Percentiles rank a stretch among this genome's conserved stretches.
These are phyloP conservation scores for Mycena kentingensis DNA, from an alignment of 768 basidiomycete species.

Conservation along the genomic window DNA sequence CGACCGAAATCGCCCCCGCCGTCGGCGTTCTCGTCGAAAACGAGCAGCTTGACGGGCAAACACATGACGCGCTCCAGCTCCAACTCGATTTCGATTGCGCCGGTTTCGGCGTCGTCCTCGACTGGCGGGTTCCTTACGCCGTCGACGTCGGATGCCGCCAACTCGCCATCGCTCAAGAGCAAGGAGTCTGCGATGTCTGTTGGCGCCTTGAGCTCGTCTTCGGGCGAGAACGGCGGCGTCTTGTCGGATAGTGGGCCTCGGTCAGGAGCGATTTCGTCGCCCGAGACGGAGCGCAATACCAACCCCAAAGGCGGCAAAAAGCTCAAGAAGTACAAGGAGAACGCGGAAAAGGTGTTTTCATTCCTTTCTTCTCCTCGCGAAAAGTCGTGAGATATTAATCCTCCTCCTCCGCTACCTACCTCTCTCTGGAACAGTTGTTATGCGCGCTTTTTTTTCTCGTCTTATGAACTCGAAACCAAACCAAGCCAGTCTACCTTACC, in stretches of 20 bases:
- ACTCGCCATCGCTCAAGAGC: slow-evolving; percentile 74
- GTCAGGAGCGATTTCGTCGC: slow-evolving; percentile 35
- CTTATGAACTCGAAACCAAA: too few relatives aligned
- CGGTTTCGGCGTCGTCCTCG: slow-evolving; percentile 47
- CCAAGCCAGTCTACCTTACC: too few relatives aligned
- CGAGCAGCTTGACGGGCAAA: slow-evolving; percentile 35
- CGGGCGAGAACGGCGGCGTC: slow-evolving; percentile 60
- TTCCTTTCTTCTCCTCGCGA: slow-evolving; percentile 72
- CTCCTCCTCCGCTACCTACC: background rate
- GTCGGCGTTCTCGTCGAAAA: slow-evolving; percentile 44
- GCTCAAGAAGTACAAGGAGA: slow-evolving; percentile 84
- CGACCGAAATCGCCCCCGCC: slow-evolving; percentile 64
- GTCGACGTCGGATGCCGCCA: slow-evolving; percentile 53
- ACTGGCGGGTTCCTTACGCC: slow-evolving; percentile 59
- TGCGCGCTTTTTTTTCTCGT: too few relatives aligned
- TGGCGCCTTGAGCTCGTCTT: slow-evolving; percentile 68
- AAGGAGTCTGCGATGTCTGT: slow-evolving; percentile 80
- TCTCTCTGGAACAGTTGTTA: background rate
- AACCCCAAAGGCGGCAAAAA: slow-evolving; percentile 69
- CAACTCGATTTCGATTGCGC: slow-evolving; percentile 47
- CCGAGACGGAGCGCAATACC: slow-evolving; percentile 52
- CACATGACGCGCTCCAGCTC: slow-evolving; percentile 43
- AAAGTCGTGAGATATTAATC: background rate
- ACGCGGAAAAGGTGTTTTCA: slow-evolving; percentile 82
- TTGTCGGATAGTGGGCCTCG: slow-evolving; percentile 26